Evolutionary conservation across 805 yeast species (phyloP).

Genomic region (Komagataella mondaviorum): DNA sequence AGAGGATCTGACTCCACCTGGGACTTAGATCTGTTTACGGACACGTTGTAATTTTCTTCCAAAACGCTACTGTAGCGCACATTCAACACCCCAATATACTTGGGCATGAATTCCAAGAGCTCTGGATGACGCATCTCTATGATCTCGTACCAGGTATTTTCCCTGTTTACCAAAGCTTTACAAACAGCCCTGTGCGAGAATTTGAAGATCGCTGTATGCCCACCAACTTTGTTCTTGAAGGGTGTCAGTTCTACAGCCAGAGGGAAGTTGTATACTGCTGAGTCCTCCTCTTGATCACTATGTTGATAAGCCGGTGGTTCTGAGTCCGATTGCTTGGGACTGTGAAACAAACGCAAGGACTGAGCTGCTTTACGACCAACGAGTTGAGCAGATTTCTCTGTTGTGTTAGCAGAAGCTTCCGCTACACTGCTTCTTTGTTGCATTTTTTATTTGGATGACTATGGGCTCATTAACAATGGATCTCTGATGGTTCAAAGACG

Average conservation of each 20-base stretch:
- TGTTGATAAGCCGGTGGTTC: conserved; percentile 1
- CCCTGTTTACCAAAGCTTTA: conserved; percentile 82
- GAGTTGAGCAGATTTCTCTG: conserved; percentile 6
- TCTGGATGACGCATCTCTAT: conserved; percentile 71
- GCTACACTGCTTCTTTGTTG: not conserved
- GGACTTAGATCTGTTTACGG: not conserved
- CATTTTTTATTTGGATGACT: not conserved
- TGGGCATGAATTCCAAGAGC: conserved; percentile 77
- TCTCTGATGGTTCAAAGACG: not conserved
- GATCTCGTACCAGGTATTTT: conserved; percentile 83
- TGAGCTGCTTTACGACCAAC: conserved; percentile 48
- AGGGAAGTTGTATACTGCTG: conserved; percentile 27
- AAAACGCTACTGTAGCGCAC: conserved; percentile 54
- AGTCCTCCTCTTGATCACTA: conserved; percentile 12
- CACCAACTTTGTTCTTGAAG: conserved; percentile 90
- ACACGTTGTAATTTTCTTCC: conserved; percentile 9
- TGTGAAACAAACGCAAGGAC: conserved; percentile 35
- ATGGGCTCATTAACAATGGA: not conserved
- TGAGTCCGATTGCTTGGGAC: not conserved
- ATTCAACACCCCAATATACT: conserved; percentile 86
- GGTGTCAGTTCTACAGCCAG: conserved; percentile 85
- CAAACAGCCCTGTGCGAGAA: conserved; percentile 89
- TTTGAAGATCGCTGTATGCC: conserved; percentile 92
- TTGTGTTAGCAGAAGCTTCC: not conserved
- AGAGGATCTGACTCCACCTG: conserved; percentile 15